Conservation (phyloP, 2,329 filamentous ascomycete genomes). For the Trichophyton schoenleinii region DNA sequence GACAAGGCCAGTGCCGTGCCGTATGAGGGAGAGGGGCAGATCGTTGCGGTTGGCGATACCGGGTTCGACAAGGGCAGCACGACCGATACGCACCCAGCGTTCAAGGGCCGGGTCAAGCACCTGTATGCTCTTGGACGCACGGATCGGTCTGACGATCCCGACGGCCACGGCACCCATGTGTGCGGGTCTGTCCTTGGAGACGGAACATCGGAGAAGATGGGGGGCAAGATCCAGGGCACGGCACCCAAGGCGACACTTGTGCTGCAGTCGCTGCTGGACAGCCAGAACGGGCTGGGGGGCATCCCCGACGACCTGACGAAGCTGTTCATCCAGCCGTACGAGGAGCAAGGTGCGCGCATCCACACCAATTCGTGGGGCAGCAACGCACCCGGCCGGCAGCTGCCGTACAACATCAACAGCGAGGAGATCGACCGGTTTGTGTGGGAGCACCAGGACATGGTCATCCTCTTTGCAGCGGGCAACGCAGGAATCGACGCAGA, state of each 20-base stretch:
- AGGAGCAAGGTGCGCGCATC: conserved; percentile 12
- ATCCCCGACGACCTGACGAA: conserved; percentile 13
- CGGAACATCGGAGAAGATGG: conserved; percentile 10
- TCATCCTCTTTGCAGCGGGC: conserved; percentile 17
- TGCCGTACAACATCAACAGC: conserved; percentile 11
- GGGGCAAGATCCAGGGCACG: conserved; percentile 12
- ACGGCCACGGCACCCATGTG: conserved; percentile 18
- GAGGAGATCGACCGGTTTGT: conserved; percentile 16
- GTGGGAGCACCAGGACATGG: conserved; percentile 15
- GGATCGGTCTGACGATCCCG: conserved; percentile 9
- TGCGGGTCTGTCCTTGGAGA: conserved; percentile 16
- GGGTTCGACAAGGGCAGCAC: conserved; percentile 15
- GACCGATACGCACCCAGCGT: conserved; percentile 13
- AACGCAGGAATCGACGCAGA: conserved; percentile 14
- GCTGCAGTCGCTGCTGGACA: conserved; percentile 15
- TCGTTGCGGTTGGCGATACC: conserved; percentile 16
- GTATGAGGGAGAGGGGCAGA: conserved; percentile 14
- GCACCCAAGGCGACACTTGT: conserved; percentile 16
- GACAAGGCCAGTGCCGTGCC: conserved; percentile 1
- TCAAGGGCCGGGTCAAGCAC: conserved; percentile 13
- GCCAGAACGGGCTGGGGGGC: conserved; percentile 9
- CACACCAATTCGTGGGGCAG: conserved; percentile 18
- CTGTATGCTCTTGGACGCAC: conserved; percentile 11
- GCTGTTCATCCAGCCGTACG: conserved; percentile 15
- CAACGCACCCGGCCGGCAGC: conserved; percentile 5